Evolutionary conservation across 2,329 filamentous ascomycete species (phyloP).

Genomic region (Lizonia empirigonia): DNA sequence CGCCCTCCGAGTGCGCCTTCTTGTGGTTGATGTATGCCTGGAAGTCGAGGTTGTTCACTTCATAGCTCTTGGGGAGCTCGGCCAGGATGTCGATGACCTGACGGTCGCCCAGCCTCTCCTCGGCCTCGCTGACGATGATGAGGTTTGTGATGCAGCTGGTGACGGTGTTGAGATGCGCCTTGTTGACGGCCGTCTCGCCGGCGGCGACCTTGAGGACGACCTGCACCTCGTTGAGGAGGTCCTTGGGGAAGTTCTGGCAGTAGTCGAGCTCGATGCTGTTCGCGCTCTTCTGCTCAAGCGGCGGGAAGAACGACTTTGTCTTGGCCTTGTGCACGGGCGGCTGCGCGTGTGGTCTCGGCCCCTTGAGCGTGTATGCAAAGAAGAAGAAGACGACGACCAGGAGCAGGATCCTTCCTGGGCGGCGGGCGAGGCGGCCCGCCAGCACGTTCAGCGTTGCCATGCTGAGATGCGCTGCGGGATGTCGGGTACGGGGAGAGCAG

Average conservation of each 20-base stretch:
- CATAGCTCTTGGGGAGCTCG: constrained; percentile 53
- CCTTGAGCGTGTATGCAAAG: constrained; percentile 38
- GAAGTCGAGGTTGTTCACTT: constrained; percentile 57
- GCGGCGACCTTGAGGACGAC: constrained; percentile 58
- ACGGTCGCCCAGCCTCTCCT: constrained; percentile 58
- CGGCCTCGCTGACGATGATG: constrained; percentile 64
- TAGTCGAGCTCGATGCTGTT: constrained; percentile 44
- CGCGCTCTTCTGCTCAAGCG: constrained; percentile 37
- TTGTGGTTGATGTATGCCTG: constrained; percentile 56
- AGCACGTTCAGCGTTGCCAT: constrained; percentile 34
- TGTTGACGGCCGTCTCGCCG: constrained; percentile 50
- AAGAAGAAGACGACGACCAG: constrained; percentile 41
- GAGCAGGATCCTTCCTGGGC: constrained; percentile 42
- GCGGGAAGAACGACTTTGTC: constrained; percentile 47
- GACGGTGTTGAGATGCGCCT: constrained; percentile 58
- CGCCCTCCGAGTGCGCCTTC: constrained; percentile 45
- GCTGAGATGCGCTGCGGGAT: constrained; percentile 8
- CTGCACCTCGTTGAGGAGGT: constrained; percentile 52
- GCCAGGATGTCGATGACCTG: constrained; percentile 57
- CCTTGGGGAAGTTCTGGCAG: constrained; percentile 49
- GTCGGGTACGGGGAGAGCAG: background rate
- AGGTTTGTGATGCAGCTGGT: constrained; percentile 62
- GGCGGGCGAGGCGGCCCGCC: constrained; percentile 33
- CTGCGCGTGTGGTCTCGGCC: constrained; percentile 20
- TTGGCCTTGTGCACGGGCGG: constrained; percentile 35